These are phyloP conservation scores for Echeveria elegans DNA, from an alignment of 164 flowering plant genomes.

Conservation along the genomic window DNA sequence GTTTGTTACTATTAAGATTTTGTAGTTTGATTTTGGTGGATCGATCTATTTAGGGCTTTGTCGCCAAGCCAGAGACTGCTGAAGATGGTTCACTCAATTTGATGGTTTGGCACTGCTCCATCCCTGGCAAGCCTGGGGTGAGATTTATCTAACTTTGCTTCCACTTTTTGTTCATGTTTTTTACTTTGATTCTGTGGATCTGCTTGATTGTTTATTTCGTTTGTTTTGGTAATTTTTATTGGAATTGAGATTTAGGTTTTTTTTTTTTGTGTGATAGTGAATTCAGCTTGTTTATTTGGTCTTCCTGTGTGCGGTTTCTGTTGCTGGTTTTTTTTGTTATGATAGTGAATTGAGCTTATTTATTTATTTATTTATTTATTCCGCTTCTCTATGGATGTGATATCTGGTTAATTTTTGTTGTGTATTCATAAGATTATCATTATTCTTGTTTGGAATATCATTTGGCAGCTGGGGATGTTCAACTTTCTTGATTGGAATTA, in stretches of 20 bases:
- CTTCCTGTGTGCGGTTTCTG: background rate
- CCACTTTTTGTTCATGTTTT: background rate
- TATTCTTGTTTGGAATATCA: too few relatives aligned
- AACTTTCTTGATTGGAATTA: background rate
- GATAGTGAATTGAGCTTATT: background rate
- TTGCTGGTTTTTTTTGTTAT: background rate
- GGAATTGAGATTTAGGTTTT: background rate
- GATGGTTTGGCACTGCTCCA: slow-evolving; percentile 84
- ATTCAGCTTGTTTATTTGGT: background rate
- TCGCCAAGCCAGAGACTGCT: slow-evolving; percentile 70
- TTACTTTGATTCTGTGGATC: background rate
- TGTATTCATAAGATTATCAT: background rate
- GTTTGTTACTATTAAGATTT: background rate
- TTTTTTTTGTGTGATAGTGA: background rate
- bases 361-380: too few relatives aligned
- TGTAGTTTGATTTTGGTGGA: background rate
- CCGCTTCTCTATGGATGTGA: background rate
- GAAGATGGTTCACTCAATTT: slow-evolving; percentile 68
- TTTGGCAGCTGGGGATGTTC: background rate
- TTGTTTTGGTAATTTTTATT: too few relatives aligned
- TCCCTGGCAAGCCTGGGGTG: slow-evolving; percentile 75
- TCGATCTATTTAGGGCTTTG: slow-evolving; percentile 51
- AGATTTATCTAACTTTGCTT: slow-evolving; percentile 11
- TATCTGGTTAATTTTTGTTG: background rate
- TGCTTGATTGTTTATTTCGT: too few relatives aligned